Conservation (phyloP, 192 early-diverging fungal species). For the Podochytrium sp. region DNA sequence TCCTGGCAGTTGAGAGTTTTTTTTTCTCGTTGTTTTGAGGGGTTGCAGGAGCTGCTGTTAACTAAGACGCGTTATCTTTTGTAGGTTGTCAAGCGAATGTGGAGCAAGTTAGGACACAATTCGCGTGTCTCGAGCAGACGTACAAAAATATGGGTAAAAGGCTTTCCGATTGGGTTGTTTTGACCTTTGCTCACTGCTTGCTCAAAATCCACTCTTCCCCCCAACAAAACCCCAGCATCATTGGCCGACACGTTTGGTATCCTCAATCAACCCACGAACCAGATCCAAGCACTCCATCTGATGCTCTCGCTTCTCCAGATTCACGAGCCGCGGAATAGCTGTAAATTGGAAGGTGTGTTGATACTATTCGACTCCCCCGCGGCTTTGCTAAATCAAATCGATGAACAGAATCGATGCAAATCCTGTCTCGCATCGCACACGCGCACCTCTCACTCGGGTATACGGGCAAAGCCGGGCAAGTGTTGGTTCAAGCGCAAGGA, state of each 20-base stretch:
- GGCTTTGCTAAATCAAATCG: neutral
- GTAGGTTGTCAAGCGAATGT: too few relatives aligned
- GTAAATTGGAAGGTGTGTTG: neutral
- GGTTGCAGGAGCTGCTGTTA: too few relatives aligned
- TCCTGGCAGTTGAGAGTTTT: constrained; percentile 26
- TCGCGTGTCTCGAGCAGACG: neutral
- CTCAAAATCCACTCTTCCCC: too few relatives aligned
- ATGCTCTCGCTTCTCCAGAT: constrained; percentile 63
- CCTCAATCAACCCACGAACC: constrained; percentile 56
- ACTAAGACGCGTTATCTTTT: too few relatives aligned
- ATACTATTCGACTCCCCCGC: neutral
- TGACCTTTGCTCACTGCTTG: too few relatives aligned
- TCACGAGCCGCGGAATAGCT: constrained; percentile 41
- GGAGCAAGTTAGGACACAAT: too few relatives aligned
- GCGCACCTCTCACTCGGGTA: constrained; percentile 72
- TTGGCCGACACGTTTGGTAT: constrained; percentile 66
- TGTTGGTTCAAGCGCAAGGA: constrained; percentile 54
- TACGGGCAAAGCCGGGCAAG: constrained; percentile 69
- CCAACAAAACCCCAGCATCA: too few relatives aligned
- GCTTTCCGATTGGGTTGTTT: too few relatives aligned
- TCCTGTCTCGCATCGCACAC: constrained; percentile 54
- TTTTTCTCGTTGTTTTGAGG: constrained; percentile 25
- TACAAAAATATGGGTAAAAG: neutral
- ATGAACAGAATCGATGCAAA: constrained; percentile 48
- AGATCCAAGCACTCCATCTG: constrained; percentile 57